Percentiles rank a stretch among this genome's conserved stretches.
Conservation (phyloP, 768 basidiomycete genomes). For the Sarcodon aspratus region DNA sequence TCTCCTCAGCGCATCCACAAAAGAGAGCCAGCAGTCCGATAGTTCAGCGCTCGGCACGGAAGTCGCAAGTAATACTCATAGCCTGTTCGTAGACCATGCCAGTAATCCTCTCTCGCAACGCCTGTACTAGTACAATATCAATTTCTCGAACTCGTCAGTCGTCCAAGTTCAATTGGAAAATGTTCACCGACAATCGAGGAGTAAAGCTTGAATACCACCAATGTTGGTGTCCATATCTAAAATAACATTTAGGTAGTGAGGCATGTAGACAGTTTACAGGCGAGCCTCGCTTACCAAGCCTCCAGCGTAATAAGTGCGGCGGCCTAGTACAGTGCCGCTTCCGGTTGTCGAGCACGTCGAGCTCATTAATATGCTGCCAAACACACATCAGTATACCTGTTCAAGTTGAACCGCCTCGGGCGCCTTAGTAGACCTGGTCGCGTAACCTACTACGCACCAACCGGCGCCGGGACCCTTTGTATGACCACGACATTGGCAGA, state of each 20-base stretch:
- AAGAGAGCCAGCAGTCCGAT: constrained; percentile 83
- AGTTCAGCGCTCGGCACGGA: constrained; percentile 78
- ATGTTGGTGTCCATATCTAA: constrained; percentile 79
- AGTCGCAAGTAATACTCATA: constrained; percentile 49
- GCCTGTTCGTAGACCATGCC: constrained; percentile 38
- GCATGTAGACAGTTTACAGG: background rate
- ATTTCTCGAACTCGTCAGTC: constrained; percentile 53
- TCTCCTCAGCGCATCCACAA: constrained; percentile 55
- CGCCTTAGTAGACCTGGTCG: too few species aligned
- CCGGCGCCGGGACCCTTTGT: too few species aligned
- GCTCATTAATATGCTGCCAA: too few species aligned
- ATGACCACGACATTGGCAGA: too few species aligned
- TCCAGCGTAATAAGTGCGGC: constrained; percentile 50
- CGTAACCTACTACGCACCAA: too few species aligned
- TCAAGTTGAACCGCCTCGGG: too few species aligned
- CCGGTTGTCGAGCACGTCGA: constrained; percentile 16
- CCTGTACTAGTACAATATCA: constrained; percentile 84
- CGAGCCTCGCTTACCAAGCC: constrained; percentile 46
- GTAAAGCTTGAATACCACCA: constrained; percentile 58
- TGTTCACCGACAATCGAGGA: constrained; percentile 55
- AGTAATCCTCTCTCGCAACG: constrained; percentile 56
- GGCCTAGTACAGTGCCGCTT: constrained; percentile 10
- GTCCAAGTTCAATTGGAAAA: background rate
- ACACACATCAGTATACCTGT: too few species aligned
- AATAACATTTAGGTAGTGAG: constrained; percentile 1